phyloP scores from a whole-genome alignment of 2,329 filamentous ascomycete genomes.

The Aspergillus neoniger region DNA sequence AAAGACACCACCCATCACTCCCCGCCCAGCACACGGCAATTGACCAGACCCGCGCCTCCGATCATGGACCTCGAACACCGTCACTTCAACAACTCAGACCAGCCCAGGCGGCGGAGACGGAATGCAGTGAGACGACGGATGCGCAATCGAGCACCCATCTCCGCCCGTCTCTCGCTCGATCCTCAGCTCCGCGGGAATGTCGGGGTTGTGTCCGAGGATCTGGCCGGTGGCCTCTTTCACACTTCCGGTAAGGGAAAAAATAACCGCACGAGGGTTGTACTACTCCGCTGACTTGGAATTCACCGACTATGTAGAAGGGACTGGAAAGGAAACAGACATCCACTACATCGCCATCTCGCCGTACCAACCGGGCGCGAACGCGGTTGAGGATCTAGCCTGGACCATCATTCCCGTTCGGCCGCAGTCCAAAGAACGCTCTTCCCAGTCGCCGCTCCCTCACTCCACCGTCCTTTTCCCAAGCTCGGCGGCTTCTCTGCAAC shows the following conservation, averaged over 20 bases:
- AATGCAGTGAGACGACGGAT: slow-evolving; percentile 48
- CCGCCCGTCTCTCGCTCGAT: slow-evolving; percentile 80
- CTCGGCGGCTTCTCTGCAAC: slow-evolving; percentile 74
- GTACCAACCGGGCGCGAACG: slow-evolving; percentile 42
- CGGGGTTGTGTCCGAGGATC: slow-evolving; percentile 81
- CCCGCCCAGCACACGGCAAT: slow-evolving; percentile 25
- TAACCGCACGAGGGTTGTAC: background rate
- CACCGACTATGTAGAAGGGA: slow-evolving; percentile 14
- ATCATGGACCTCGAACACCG: slow-evolving; percentile 48
- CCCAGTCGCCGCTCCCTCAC: slow-evolving; percentile 65
- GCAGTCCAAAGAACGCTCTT: slow-evolving; percentile 44
- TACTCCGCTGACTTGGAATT: background rate
- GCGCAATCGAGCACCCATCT: slow-evolving; percentile 69
- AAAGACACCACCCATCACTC: background rate
- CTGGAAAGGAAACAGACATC: slow-evolving; percentile 32
- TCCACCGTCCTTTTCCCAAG: slow-evolving; percentile 76
- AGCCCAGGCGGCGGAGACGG: slow-evolving; percentile 55
- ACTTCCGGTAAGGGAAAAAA: slow-evolving; percentile 49
- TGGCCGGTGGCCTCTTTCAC: slow-evolving; percentile 78
- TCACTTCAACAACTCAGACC: slow-evolving; percentile 41
- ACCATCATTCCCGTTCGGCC: slow-evolving; percentile 76
- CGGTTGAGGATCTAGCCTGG: slow-evolving; percentile 69
- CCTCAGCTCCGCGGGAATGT: slow-evolving; percentile 82
- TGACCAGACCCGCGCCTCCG: slow-evolving; percentile 15
- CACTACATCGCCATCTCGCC: slow-evolving; percentile 52